Percentiles rank a stretch among this genome's conserved stretches.
phyloP scores from a whole-genome alignment of 192 early-diverging fungal genomes.

The Phycomyces blakesleeanus region DNA sequence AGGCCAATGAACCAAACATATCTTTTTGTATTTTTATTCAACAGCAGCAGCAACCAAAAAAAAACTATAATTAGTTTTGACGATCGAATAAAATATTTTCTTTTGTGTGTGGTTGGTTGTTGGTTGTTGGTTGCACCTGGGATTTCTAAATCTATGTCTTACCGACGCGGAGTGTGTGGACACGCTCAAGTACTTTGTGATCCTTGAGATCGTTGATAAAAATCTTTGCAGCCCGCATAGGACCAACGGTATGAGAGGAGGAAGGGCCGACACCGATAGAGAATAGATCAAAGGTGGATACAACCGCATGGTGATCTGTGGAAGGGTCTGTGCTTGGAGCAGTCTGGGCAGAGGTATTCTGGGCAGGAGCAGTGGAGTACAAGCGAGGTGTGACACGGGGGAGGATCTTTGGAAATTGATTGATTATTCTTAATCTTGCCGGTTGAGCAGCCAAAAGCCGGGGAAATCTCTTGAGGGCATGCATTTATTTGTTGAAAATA shows the following conservation, averaged over 20 bases:
- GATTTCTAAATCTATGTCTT: constrained; percentile 8
- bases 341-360: neutral
- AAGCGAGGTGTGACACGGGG: neutral
- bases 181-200: constrained; percentile 59
- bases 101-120: neutral
- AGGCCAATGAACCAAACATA: constrained; percentile 88
- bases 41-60: no score
- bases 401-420: neutral
- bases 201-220: constrained; percentile 84
- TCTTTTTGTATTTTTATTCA: no score
- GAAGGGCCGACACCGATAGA: constrained; percentile 94
- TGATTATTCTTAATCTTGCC: constrained; percentile 1
- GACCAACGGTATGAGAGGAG: constrained; percentile 91
- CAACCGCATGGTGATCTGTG: constrained; percentile 69
- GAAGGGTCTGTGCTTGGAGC: constrained; percentile 8
- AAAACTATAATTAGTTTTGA: constrained; percentile 49
- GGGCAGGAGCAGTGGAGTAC: constrained; percentile 18
- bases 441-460: constrained; percentile 9
- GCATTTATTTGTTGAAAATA: constrained; percentile 15
- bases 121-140: constrained; percentile 7
- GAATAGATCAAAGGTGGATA: constrained; percentile 93
- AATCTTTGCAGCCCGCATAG: constrained; percentile 94
- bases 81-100: constrained; percentile 45
- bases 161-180: constrained; percentile 35
- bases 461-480: constrained; percentile 12